phyloP scores from a whole-genome alignment of 345 rosid genomes.

The Eucalyptus pumila region DNA sequence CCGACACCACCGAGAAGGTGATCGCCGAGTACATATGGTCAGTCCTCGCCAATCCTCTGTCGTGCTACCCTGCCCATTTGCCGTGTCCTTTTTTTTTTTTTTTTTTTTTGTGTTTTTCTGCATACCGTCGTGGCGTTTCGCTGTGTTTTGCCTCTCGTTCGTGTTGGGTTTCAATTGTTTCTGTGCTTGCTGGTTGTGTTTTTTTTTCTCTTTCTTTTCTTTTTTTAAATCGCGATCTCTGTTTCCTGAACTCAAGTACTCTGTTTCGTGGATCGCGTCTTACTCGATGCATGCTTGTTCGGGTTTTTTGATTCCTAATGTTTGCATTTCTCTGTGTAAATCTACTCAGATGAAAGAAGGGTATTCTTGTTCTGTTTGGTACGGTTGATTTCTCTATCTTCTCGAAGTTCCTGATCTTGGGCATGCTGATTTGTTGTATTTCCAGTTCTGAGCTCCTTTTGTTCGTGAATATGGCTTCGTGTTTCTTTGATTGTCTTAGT shows the following conservation, averaged over 20 bases:
- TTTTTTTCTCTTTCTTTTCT: not conserved
- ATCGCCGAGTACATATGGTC: slow-evolving; percentile 94
- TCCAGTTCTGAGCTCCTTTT: not conserved
- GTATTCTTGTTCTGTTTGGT: not conserved
- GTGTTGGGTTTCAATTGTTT: not conserved
- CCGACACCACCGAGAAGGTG: slow-evolving; percentile 59
- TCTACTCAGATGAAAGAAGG: not conserved
- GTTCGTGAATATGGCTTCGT: not conserved
- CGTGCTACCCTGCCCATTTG: not conserved
- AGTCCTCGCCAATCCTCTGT: not conserved
- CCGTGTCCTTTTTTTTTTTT: not conserved
- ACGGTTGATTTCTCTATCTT: not conserved
- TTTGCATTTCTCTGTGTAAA: not conserved
- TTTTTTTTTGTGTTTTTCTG: not conserved
- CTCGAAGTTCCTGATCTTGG: not conserved
- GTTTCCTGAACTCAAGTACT: not conserved
- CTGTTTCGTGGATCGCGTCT: not conserved
- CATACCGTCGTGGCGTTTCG: not conserved
- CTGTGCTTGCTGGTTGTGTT: not conserved
- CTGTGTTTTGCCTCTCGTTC: not conserved
- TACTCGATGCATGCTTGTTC: not conserved
- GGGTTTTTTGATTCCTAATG: not conserved
- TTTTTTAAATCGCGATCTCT: not conserved
- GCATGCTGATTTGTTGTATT: not conserved
- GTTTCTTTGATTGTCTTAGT: not conserved